Evolutionary conservation across 768 basidiomycete genomes (phyloP), one percentile per base, ranked within the genome.

Genomic region (Lactarius evosmus): DNA sequence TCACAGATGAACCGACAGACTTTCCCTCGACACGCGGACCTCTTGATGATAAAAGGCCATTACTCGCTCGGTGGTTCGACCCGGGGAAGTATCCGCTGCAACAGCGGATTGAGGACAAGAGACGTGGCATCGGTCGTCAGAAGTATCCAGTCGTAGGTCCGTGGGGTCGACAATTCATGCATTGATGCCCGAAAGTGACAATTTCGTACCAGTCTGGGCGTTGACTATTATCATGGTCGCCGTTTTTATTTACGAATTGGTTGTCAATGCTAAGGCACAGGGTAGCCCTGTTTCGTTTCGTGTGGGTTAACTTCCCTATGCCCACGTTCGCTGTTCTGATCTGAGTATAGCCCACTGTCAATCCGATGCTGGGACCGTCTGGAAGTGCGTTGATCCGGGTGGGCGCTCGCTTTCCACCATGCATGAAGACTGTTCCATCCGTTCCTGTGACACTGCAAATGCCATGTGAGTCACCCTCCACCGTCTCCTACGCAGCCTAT

Each of bases 321-420:
- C 33, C 17, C 55, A 7, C 40, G 56, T 30, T 17, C 16, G 22
- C 52, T 27, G 4, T 51, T 29, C n/a, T 34, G 33, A 40, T 11
- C 12, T 12, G 53, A 58, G 19, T 38, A 16, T 62, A 93, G 88
- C 92, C 92, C 25, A 80, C 82, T 3, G 83, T 94, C 58, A 96
- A 95, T 70, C 86, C 87, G 4, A 93, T 96, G 92, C 79, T 98
- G 19, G 96, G 96, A 2, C 96, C 96, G 3, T 89, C 91, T 0
- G 83, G 82, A 54, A 87, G 86, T 52, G 93, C 88, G 2, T 78
- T 98, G 16, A 92, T 98, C 63, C 84, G 89, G 69, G 77, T 93
- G 56, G 95, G 95, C 3, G 94, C 96, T 27, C 89, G 96, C 30
- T 97, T 95, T 72, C 91, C 92, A 16, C 90, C 95, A 0, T 96